Conservation (phyloP, 2,329 filamentous ascomycete species). For the Ophiocordyceps robertsii region DNA sequence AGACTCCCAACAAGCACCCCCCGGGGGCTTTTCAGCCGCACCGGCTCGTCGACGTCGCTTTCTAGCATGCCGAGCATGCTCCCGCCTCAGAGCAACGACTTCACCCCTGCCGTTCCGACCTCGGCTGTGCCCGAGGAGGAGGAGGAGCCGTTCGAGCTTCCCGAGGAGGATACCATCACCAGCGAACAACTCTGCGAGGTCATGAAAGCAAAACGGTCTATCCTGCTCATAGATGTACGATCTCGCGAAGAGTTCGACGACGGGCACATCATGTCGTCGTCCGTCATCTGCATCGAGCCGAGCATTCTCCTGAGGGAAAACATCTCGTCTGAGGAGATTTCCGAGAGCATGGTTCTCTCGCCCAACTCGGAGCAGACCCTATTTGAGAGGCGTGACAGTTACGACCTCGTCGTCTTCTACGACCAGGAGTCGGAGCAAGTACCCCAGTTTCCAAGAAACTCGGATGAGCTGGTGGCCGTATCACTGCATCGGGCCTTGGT, state of each 20-base stretch:
- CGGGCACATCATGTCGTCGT: slow-evolving; percentile 75
- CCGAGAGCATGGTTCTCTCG: slow-evolving; percentile 56
- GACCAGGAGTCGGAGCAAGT: slow-evolving; percentile 55
- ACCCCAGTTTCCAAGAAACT: slow-evolving; percentile 15
- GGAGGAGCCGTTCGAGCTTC: slow-evolving; percentile 29
- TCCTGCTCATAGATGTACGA: slow-evolving; percentile 80
- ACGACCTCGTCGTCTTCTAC: slow-evolving; percentile 83
- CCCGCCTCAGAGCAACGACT: slow-evolving; percentile 16
- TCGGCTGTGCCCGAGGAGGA: slow-evolving; percentile 24
- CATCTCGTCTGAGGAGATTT: slow-evolving; percentile 47
- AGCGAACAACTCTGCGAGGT: slow-evolving; percentile 59
- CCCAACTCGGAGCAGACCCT: slow-evolving; percentile 61
- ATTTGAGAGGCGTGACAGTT: slow-evolving; percentile 61
- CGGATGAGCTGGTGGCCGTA: slow-evolving; percentile 43
- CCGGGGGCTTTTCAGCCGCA: slow-evolving; percentile 48
- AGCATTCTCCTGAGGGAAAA: slow-evolving; percentile 55
- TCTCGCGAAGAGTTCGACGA: slow-evolving; percentile 68
- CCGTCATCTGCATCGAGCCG: slow-evolving; percentile 83
- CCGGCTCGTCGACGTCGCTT: slow-evolving; percentile 34
- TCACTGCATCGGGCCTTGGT: slow-evolving; percentile 67
- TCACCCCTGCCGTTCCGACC: slow-evolving; percentile 9
- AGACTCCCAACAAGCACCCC: slow-evolving; percentile 52
- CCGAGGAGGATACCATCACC: slow-evolving; percentile 45
- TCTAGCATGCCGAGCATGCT: slow-evolving; percentile 14
- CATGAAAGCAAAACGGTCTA: slow-evolving; percentile 42